Evolutionary conservation across 2,329 filamentous ascomycete species (phyloP).

Genomic region (Xylaria digitata): DNA sequence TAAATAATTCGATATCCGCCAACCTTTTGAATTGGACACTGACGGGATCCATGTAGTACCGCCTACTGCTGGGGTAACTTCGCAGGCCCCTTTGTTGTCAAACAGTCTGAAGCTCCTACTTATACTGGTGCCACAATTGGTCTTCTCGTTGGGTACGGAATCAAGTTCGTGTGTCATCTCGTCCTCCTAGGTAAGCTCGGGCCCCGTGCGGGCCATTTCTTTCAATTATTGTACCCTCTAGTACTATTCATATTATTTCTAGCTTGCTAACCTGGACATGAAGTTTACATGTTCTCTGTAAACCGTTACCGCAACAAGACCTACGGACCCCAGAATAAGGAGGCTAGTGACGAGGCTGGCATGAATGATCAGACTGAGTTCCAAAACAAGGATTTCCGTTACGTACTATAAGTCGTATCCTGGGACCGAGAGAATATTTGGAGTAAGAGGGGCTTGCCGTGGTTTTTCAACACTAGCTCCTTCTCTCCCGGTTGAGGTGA

Average conservation of each 20-base stretch:
- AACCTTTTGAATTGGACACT: neutral
- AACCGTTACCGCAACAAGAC: slow-evolving; percentile 50
- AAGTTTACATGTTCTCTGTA: slow-evolving; percentile 6
- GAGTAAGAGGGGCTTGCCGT: no score
- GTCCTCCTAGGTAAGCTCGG: neutral
- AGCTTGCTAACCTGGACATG: neutral
- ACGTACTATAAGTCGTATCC: slow-evolving; percentile 44
- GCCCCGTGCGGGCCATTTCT: neutral
- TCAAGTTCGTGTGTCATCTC: slow-evolving; percentile 35
- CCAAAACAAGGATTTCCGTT: slow-evolving; percentile 57
- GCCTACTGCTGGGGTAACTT: slow-evolving; percentile 56
- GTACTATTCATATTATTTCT: neutral
- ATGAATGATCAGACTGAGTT: slow-evolving; percentile 57
- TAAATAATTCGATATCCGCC: slow-evolving; percentile 12
- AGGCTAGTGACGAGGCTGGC: slow-evolving; percentile 52
- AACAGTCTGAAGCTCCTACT: slow-evolving; percentile 49
- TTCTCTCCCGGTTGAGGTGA: no score
- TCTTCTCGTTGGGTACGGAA: slow-evolving; percentile 54
- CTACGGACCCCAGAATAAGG: slow-evolving; percentile 52
- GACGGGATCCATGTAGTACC: slow-evolving; percentile 39
- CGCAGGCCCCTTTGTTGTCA: slow-evolving; percentile 53
- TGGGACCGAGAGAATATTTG: neutral
- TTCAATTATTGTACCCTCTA: no score
- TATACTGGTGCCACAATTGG: slow-evolving; percentile 53
- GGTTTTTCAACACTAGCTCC: no score